Evolutionary conservation across 768 basidiomycete species (phyloP), one percentile per base, ranked within the genome.

Genomic region (Phanerodontia chrysosporium): DNA sequence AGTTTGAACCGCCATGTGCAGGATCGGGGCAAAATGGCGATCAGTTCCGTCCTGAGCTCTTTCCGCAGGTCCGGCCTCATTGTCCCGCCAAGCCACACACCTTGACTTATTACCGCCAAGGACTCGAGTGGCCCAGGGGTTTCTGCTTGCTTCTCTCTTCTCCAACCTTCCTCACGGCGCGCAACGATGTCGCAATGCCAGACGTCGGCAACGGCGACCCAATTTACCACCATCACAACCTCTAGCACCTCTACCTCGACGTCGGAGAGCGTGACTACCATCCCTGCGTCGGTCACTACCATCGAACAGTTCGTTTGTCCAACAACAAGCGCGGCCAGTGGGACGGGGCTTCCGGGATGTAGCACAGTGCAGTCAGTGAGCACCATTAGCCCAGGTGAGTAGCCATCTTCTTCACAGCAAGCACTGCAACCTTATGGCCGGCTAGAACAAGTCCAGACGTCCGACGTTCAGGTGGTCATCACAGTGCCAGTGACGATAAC

Each of bases 141-240:
- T 42, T 18, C 39, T 7, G 9, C 49, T 32, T 51, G 9, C 30
- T 18, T 32, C 30, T 30, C n/a, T 32, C 22, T n/a, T n/a, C 49
- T 51, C n/a, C 30, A 30, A 9, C 22, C 49, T 32, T n/a, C n/a
- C 16, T 51, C 30, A 27, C 22, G 14, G 25, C n/a, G 18, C 18
- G 8, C 48, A 13, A 51, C 49, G 49, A 61, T 61, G 60, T 61
- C 60, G 13, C 46, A 51, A n/a, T 61, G 60, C 27, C 55, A 57
- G 60, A 57, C 60, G 21, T 29, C 36, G 9, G 57, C 63, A 0
- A 67, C 66, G 5, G 63, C 61, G 28, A 67, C 66, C 3, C 52
- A 57, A 52, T 65, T 67, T 49, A 35, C 55, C 24, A 67, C 66
- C 2, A 13, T 65, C 55, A 64, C 64, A 14, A 61, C 61, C 3